Conservation (phyloP, 177 flowering plant species). For the Telopea speciosissima region DNA sequence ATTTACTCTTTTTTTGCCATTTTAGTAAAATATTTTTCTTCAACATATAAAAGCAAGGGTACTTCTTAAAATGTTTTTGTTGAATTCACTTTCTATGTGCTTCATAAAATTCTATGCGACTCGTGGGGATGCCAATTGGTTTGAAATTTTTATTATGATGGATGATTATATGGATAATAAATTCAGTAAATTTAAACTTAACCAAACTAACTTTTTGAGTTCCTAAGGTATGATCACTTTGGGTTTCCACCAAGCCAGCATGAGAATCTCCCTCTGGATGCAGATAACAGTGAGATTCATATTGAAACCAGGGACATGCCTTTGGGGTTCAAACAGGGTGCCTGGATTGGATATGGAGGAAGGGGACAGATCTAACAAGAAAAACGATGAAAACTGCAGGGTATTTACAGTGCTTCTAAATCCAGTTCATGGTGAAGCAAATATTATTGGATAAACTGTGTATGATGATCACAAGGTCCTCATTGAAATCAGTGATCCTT, state of each 20-base stretch:
- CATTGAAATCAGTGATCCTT: constrained; percentile 34
- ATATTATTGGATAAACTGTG: constrained; percentile 32
- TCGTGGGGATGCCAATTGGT: too few relatives aligned
- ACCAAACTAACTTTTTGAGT: too few relatives aligned
- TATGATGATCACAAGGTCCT: constrained; percentile 22
- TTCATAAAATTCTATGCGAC: too few relatives aligned
- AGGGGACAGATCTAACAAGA: constrained; percentile 25
- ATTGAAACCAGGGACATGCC: constrained; percentile 25
- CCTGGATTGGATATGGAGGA: constrained; percentile 22
- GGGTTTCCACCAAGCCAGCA: constrained; percentile 76
- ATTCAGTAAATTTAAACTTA: too few relatives aligned
- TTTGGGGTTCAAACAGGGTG: constrained; percentile 3
- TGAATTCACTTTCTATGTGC: too few relatives aligned
- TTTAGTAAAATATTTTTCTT: too few relatives aligned
- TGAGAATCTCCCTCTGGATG: constrained; percentile 61
- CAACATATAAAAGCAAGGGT: too few relatives aligned
- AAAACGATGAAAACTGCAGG: constrained; percentile 30
- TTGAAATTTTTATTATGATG: too few relatives aligned
- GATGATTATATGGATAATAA: too few relatives aligned
- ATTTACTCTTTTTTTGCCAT: too few relatives aligned
- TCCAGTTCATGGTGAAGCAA: constrained; percentile 39
- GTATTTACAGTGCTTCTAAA: constrained; percentile 31
- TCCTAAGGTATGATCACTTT: constrained; percentile 92
- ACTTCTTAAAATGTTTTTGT: too few relatives aligned
- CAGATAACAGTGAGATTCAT: constrained; percentile 28